These are phyloP conservation scores for Apiospora rasikravindrae DNA, from an alignment of 2,329 filamentous ascomycete genomes.

Conservation along the genomic window DNA sequence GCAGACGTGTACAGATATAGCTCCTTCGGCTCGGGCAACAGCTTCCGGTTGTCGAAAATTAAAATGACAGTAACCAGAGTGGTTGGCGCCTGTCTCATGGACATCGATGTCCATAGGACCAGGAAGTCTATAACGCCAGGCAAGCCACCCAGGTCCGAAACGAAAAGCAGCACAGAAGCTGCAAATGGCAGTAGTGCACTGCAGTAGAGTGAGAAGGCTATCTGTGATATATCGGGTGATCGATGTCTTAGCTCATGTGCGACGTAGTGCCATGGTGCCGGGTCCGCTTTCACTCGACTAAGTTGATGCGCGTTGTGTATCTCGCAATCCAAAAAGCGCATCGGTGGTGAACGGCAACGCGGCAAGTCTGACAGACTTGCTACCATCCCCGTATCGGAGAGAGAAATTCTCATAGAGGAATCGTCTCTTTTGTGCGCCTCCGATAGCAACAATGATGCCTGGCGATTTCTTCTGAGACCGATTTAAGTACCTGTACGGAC, in stretches of 20 bases:
- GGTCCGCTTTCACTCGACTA: constrained; percentile 1
- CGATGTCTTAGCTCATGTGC: not conserved
- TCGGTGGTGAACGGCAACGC: not conserved
- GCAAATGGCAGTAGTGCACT: not conserved
- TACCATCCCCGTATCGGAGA: constrained; percentile 3
- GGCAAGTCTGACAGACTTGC: not conserved
- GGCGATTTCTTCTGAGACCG: not conserved
- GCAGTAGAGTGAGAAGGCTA: constrained; percentile 2
- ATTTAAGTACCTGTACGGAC: constrained; percentile 1
- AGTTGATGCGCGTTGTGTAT: not conserved
- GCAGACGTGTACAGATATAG: constrained; percentile 8
- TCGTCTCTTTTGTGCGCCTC: not conserved
- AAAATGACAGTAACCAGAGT: not conserved
- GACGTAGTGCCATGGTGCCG: not conserved
- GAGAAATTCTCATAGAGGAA: not conserved
- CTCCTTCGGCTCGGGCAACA: constrained; percentile 4
- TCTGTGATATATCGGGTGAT: not conserved
- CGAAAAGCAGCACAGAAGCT: constrained; percentile 3
- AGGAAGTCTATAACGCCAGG: constrained; percentile 6
- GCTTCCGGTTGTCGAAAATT: not conserved
- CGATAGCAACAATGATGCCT: not conserved
- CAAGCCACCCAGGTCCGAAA: not conserved
- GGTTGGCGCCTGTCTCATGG: not conserved
- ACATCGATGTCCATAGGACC: not conserved
- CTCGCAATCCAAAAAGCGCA: constrained; percentile 2